phyloP scores from a whole-genome alignment of 352 stramenopile genomes.

The Globisporangium recalcitrans region DNA sequence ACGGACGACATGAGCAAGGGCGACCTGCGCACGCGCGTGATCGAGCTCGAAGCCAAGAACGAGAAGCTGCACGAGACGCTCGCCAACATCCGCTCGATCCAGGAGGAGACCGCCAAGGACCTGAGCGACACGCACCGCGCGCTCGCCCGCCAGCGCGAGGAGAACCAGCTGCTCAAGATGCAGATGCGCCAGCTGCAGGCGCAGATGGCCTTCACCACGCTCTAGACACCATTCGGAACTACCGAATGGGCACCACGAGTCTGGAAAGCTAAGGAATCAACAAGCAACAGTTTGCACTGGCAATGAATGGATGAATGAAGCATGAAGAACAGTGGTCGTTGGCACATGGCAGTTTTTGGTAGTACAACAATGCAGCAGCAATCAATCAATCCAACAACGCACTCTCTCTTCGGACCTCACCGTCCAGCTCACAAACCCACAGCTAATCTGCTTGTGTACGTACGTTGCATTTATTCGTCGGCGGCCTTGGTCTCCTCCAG shows the following conservation, averaged over 20 bases:
- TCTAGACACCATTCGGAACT: conserved; percentile 22
- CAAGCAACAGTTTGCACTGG: neutral
- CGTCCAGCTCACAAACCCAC: neutral
- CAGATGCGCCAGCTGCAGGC: conserved; percentile 63
- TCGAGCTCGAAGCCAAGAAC: conserved; percentile 66
- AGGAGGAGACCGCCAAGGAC: conserved; percentile 50
- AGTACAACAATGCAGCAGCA: neutral
- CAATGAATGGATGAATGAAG: neutral
- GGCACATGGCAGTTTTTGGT: conserved; percentile 6
- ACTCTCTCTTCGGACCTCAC: neutral
- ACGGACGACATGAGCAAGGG: conserved; percentile 77
- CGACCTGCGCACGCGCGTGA: conserved; percentile 55
- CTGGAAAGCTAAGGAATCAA: too few relatives aligned
- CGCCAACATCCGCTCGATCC: conserved; percentile 56
- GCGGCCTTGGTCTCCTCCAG: conserved; percentile 64
- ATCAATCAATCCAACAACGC: neutral
- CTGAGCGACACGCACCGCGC: conserved; percentile 44
- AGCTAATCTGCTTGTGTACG: too few relatives aligned
- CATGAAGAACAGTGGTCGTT: neutral
- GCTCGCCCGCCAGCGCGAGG: conserved; percentile 38
- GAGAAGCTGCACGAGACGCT: conserved; percentile 78
- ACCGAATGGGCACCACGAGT: neutral
- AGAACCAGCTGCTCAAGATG: conserved; percentile 56
- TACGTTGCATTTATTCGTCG: conserved; percentile 31
- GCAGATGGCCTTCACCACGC: conserved; percentile 42